Conservation (phyloP, 305 asterid genomes). For the Stenogyne calaminthoides region DNA sequence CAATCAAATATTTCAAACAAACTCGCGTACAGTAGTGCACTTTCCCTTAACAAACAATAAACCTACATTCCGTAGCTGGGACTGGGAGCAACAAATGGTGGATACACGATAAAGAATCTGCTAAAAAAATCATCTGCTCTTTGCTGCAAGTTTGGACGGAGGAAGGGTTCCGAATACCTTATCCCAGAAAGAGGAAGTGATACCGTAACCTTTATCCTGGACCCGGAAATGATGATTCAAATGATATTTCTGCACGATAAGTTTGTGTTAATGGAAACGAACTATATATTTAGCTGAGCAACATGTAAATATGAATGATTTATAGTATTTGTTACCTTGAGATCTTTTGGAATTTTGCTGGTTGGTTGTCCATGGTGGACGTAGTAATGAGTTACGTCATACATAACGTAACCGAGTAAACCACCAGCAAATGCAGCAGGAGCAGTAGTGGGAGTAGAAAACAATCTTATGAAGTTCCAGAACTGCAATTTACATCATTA, state of each 20-base stretch:
- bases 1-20: not conserved
- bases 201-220: slow-evolving; percentile 88
- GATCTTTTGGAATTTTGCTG: slow-evolving; percentile 55
- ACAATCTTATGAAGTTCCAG: slow-evolving; percentile 56
- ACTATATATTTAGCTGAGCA: not conserved
- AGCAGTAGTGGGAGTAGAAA: slow-evolving; percentile 60
- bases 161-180: slow-evolving; percentile 83
- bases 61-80: slow-evolving; percentile 12
- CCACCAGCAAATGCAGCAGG: slow-evolving; percentile 86
- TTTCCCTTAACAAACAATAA: slow-evolving; percentile 6
- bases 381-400: slow-evolving; percentile 89
- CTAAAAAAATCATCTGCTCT: slow-evolving; percentile 40
- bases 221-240: slow-evolving; percentile 91
- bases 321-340: slow-evolving; percentile 60
- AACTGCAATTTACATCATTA: slow-evolving; percentile 49
- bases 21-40: slow-evolving; percentile 12
- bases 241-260: slow-evolving; percentile 79
- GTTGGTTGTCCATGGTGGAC: slow-evolving; percentile 91
- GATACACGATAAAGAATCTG: slow-evolving; percentile 4
- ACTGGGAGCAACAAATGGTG: slow-evolving; percentile 17
- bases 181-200: slow-evolving; percentile 93
- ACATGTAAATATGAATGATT: not conserved
- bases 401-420: slow-evolving; percentile 81
- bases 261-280: not conserved
- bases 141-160: slow-evolving; percentile 50